phyloP scores from a whole-genome alignment of 108 stramenopile species.

The Cyclotella kingstonii region DNA sequence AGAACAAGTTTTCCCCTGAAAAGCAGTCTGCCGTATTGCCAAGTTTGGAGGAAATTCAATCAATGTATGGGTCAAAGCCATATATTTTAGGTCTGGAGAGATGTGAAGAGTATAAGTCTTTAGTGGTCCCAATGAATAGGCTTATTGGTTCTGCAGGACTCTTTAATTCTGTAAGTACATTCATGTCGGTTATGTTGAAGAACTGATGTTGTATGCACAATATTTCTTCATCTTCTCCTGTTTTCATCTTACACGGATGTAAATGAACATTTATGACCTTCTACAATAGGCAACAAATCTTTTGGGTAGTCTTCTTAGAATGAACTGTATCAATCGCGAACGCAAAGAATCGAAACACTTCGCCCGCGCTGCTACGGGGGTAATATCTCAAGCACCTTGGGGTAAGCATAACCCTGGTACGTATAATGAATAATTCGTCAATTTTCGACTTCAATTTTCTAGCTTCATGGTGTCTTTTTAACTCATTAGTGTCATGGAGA shows the following conservation, averaged over 20 bases:
- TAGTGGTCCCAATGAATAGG: constrained; percentile 43
- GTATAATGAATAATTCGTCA: not conserved
- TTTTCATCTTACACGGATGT: not conserved
- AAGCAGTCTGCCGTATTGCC: constrained; percentile 26
- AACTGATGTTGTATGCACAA: not conserved
- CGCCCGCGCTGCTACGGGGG: constrained; percentile 27
- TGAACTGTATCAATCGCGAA: constrained; percentile 35
- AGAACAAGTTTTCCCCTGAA: not conserved
- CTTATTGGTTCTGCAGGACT: constrained; percentile 57
- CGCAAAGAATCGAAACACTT: constrained; percentile 11
- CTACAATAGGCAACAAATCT: constrained; percentile 38
- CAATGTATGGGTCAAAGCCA: constrained; percentile 59
- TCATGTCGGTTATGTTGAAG: no score
- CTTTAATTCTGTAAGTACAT: constrained; percentile 21
- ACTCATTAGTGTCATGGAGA: constrained; percentile 43
- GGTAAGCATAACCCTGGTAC: constrained; percentile 75
- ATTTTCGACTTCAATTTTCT: not conserved
- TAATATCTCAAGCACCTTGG: constrained; percentile 71
- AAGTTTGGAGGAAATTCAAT: constrained; percentile 44
- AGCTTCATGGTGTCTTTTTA: no score
- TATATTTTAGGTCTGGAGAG: constrained; percentile 65
- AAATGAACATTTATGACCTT: not conserved
- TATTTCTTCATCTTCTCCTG: not conserved
- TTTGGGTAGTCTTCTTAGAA: constrained; percentile 19
- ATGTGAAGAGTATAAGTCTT: constrained; percentile 57